A percentile compares a stretch with the other conserved stretches of the same genome.
Evolutionary conservation across 2,329 filamentous ascomycete species (phyloP).

Genomic region (Pestalotiopsis sp.): DNA sequence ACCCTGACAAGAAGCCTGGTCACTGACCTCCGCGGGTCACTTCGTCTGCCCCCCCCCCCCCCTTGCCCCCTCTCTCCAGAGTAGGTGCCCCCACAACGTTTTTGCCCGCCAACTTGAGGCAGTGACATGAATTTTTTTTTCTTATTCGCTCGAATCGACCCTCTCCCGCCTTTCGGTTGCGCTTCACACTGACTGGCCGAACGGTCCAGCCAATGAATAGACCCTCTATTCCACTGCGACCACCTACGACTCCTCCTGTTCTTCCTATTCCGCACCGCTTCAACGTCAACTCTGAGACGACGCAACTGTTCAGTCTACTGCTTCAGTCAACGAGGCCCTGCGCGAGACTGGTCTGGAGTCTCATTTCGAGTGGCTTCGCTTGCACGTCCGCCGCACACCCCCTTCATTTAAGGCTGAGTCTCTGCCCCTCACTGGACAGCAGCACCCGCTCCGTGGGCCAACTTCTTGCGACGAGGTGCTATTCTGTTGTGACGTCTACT

Average conservation of each 20-base stretch:
- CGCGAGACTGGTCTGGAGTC: not conserved
- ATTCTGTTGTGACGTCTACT: not conserved
- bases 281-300: not conserved
- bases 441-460: not conserved
- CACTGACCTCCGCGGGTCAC: not conserved
- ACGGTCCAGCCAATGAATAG: constrained; percentile 7
- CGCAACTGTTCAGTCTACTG: not conserved
- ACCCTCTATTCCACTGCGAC: not conserved
- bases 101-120: not conserved
- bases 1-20: not conserved
- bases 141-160: not conserved
- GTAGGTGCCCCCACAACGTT: not conserved
- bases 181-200: not conserved
- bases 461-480: not conserved
- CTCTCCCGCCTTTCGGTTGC: constrained; percentile 2
- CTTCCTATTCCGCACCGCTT: not conserved
- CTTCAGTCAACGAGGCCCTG: not conserved
- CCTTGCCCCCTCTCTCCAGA: too few species aligned
- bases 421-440: not conserved
- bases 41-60: not conserved
- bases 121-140: constrained; percentile 2
- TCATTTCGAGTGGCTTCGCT: not conserved
- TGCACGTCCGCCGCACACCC: not conserved
- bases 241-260: not conserved
- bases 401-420: not conserved